These are phyloP conservation scores for Zygosaccharomyces siamensis DNA, from an alignment of 805 yeast genomes.

Conservation along the genomic window DNA sequence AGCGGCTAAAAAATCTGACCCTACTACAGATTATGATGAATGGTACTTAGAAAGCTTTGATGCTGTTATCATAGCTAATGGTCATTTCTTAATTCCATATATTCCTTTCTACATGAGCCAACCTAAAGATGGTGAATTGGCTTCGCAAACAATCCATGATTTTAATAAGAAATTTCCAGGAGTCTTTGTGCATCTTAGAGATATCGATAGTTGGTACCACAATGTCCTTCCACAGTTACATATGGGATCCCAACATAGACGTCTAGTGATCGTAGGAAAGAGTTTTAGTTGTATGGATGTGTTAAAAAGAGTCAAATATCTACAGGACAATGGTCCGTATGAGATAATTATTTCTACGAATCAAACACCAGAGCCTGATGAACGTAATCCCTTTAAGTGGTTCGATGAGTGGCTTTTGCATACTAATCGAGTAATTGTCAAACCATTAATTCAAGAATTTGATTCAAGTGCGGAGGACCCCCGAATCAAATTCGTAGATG, in stretches of 20 bases:
- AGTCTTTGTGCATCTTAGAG: conserved; percentile 45
- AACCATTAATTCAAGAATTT: conserved; percentile 34
- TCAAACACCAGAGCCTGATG: conserved; percentile 42
- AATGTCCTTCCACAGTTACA: conserved; percentile 19
- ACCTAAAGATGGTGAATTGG: conserved; percentile 6
- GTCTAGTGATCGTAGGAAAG: conserved; percentile 40
- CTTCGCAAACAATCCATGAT: conserved; percentile 12
- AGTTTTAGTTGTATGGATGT: conserved; percentile 39
- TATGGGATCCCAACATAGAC: conserved; percentile 17
- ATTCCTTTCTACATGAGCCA: conserved; percentile 32
- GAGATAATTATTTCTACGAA: conserved; percentile 59
- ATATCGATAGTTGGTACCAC: conserved; percentile 21
- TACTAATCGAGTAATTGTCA: conserved; percentile 28
- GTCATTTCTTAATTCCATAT: conserved; percentile 40
- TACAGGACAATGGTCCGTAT: conserved; percentile 17
- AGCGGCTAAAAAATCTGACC: conserved; percentile 21
- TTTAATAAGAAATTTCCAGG: conserved; percentile 29
- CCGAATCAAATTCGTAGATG: conserved; percentile 32
- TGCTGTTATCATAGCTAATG: conserved; percentile 39
- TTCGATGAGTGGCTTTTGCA: conserved; percentile 35
- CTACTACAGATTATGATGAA: conserved; percentile 27
- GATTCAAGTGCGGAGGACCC: conserved; percentile 19
- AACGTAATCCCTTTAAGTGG: conserved; percentile 36
- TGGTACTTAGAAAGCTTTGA: conserved; percentile 41
- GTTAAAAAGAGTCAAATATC: conserved; percentile 38